Percentiles rank a stretch among this genome's conserved stretches.
Conservation (phyloP, 371 early-diverging fungal genomes). For the Mucor racemosus region DNA sequence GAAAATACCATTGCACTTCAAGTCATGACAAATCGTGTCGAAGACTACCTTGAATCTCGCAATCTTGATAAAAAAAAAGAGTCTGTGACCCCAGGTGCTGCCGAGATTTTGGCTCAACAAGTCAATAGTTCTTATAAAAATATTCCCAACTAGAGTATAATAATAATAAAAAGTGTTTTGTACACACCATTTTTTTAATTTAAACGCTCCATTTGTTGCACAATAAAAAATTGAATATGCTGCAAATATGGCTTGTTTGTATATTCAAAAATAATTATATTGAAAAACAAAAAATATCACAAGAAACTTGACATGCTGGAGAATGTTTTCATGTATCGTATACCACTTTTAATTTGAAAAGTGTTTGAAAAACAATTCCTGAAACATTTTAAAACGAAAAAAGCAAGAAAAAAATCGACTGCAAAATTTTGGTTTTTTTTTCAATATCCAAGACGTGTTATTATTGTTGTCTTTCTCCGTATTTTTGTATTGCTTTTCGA, state of each 20-base stretch:
- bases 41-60: conserved; percentile 52
- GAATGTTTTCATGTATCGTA: no score
- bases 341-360: no score
- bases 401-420: no score
- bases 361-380: no score
- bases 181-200: no score
- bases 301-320: no score
- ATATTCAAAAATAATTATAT: background rate
- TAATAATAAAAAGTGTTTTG: no score
- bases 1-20: conserved; percentile 78
- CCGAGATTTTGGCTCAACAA: conserved; percentile 35
- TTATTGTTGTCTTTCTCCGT: background rate
- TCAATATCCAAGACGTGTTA: background rate
- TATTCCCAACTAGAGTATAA: conserved; percentile 45
- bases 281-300: background rate
- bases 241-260: background rate
- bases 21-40: conserved; percentile 68
- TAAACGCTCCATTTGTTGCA: no score
- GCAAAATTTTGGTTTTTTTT: background rate
- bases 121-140: conserved; percentile 42
- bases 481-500: background rate
- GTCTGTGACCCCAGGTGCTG: conserved; percentile 19
- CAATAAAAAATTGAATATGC: no score
- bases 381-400: no score
- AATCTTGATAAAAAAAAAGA: conserved; percentile 16